Evolutionary conservation across 2,329 filamentous ascomycete genomes (phyloP).

Genomic region (Akanthomyces lecanii): DNA sequence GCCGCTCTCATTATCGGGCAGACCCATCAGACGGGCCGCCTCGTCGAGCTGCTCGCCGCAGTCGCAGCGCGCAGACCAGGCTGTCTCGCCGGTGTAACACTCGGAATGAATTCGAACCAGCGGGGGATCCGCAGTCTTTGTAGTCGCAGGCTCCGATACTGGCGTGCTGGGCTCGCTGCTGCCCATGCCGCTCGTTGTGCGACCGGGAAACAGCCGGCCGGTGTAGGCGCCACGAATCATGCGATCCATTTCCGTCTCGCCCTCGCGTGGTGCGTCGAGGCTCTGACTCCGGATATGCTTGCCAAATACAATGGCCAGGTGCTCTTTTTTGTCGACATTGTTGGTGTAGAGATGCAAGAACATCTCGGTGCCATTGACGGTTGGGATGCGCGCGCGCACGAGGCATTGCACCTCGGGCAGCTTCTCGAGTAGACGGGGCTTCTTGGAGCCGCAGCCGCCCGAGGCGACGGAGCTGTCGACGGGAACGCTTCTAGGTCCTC

Average conservation of each 20-base stretch:
- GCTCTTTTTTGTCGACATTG: conserved; percentile 89
- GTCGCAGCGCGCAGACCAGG: conserved; percentile 96
- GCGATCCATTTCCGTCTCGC: conserved; percentile 81
- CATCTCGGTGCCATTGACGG: conserved; percentile 89
- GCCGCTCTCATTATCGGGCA: conserved; percentile 59
- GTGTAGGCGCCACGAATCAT: conserved; percentile 94
- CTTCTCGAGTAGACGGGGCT: conserved; percentile 67
- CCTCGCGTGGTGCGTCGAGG: conserved; percentile 66
- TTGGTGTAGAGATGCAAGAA: conserved; percentile 94
- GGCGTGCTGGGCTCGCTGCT: conserved; percentile 26
- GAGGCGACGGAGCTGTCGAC: conserved; percentile 56
- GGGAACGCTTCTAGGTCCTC: conserved; percentile 48
- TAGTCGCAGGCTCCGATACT: neutral
- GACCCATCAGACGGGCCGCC: conserved; percentile 86
- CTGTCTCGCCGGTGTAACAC: conserved; percentile 97
- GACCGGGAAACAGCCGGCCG: conserved; percentile 79
- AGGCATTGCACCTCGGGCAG: conserved; percentile 88
- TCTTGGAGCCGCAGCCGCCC: conserved; percentile 58
- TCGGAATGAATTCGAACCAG: conserved; percentile 95
- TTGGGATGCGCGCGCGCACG: conserved; percentile 91
- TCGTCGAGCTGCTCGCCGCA: conserved; percentile 98
- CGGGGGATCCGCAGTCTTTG: conserved; percentile 39
- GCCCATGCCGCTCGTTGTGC: conserved; percentile 66
- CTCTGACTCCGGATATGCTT: conserved; percentile 71
- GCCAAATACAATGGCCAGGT: conserved; percentile 95